phyloP scores from a whole-genome alignment of 73 alveolate species.

The Durusdinium trenchii region DNA sequence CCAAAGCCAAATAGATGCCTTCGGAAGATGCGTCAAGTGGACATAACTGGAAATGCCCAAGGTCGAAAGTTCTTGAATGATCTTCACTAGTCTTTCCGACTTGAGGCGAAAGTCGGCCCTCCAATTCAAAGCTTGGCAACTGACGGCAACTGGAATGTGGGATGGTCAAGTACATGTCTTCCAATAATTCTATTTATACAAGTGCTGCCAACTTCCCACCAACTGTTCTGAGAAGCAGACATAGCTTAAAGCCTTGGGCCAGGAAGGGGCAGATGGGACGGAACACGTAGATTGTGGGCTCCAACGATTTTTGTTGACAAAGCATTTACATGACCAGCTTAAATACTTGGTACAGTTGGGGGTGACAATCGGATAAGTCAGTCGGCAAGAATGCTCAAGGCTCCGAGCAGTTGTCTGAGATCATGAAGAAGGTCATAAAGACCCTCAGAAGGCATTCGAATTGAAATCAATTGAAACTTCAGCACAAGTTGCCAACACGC shows the following conservation, averaged over 20 bases:
- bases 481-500: neutral
- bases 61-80: no score
- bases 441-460: neutral
- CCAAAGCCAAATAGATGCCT: slow-evolving; percentile 39
- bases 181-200: no score
- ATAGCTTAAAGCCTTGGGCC: slow-evolving; percentile 20
- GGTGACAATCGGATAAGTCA: neutral
- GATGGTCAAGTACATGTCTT: no score
- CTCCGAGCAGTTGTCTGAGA: slow-evolving; percentile 17
- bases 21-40: neutral
- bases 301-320: neutral
- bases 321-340: neutral
- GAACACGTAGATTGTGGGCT: no score
- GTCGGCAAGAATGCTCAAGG: neutral
- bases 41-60: neutral
- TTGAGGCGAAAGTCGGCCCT: no score
- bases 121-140: no score
- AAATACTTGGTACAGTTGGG: neutral
- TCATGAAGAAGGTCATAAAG: slow-evolving; percentile 59
- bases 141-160: no score
- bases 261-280: no score
- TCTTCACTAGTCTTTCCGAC: no score
- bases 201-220: no score
- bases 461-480: neutral
- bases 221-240: neutral